Conservation (phyloP, 106 monocot species). For the Allium cepa region DNA sequence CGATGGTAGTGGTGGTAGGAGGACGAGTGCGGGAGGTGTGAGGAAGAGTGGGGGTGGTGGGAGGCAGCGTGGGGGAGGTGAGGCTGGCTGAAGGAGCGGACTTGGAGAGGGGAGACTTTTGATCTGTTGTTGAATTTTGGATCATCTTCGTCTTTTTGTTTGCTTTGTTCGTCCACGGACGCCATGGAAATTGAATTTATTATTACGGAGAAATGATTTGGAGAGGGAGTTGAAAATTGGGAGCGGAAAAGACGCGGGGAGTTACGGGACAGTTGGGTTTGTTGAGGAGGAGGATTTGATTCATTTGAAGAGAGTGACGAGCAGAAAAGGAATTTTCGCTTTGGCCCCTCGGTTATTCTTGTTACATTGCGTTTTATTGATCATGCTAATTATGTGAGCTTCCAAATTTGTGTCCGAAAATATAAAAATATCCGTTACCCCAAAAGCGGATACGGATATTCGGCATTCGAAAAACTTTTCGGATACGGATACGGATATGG, state of each 20-base stretch:
- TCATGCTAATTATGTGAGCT: too few species aligned
- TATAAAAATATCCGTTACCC: too few species aligned
- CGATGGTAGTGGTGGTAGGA: not conserved
- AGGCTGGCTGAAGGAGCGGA: slow-evolving; percentile 8
- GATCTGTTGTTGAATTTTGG: not conserved
- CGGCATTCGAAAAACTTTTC: too few species aligned
- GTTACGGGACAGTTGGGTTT: not conserved
- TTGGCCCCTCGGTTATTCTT: too few species aligned
- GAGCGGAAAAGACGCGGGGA: not conserved
- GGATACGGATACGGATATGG: too few species aligned
- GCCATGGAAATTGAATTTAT: not conserved
- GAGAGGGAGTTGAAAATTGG: not conserved
- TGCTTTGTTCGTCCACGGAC: not conserved
- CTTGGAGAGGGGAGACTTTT: not conserved
- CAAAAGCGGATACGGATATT: too few species aligned
- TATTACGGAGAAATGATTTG: not conserved
- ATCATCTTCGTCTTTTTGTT: slow-evolving; percentile 5
- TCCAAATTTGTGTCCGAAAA: too few species aligned
- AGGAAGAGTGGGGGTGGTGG: not conserved
- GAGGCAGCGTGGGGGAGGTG: slow-evolving; percentile 1
- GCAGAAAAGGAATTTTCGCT: too few species aligned
- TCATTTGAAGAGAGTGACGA: too few species aligned
- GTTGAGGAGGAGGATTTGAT: too few species aligned
- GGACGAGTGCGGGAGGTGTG: not conserved
- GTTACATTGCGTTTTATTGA: too few species aligned